Conservation (phyloP, 345 rosid genomes). For the Eucalyptus erythrocorys region DNA sequence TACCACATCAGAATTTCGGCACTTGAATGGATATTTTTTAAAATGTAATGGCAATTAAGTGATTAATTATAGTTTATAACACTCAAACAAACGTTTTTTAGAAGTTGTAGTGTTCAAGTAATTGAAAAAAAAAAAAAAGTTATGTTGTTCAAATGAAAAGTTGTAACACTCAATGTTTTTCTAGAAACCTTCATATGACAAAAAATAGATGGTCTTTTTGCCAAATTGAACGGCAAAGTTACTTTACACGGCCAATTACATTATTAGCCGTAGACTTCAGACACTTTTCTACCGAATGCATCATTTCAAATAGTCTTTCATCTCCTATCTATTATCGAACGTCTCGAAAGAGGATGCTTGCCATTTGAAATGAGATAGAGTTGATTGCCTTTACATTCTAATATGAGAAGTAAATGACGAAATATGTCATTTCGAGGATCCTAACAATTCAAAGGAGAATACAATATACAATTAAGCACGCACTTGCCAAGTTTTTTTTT, state of each 20-base stretch:
- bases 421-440: neutral
- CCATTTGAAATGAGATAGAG: neutral
- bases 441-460: neutral
- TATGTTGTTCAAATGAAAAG: neutral
- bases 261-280: neutral
- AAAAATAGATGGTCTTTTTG: neutral
- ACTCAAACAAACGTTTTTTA: neutral
- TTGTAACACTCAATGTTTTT: too few relatives aligned
- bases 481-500: neutral
- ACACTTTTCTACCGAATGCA: neutral
- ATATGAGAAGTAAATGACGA: neutral
- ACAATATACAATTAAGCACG: neutral
- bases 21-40: neutral
- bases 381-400: neutral
- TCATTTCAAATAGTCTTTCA: neutral
- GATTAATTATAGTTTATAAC: too few relatives aligned
- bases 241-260: too few relatives aligned
- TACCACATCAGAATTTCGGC: too few relatives aligned
- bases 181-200: neutral
- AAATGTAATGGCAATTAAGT: neutral
- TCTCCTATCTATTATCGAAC: neutral
- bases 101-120: neutral
- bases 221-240: neutral
- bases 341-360: neutral
- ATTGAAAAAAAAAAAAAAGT: too few relatives aligned